These are phyloP conservation scores for Hyphopichia pseudoburtonii DNA, from an alignment of 1,139 yeast genomes.

Conservation along the genomic window DNA sequence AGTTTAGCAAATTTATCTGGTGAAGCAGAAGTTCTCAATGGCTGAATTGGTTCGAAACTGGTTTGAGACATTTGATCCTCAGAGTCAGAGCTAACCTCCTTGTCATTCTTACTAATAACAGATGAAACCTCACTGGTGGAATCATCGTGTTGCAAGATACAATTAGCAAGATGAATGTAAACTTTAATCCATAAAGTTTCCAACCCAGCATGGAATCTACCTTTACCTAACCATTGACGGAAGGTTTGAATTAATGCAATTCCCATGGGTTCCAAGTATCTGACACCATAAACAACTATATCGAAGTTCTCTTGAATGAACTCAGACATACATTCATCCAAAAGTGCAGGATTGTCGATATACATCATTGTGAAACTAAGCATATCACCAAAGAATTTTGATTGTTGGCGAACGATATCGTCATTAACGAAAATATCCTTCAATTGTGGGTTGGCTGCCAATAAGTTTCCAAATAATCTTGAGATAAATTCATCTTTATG, in stretches of 20 bases:
- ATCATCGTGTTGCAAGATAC: conserved; percentile 27
- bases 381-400: conserved; percentile 36
- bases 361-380: conserved; percentile 34
- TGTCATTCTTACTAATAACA: conserved; percentile 6
- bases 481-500: conserved; percentile 30
- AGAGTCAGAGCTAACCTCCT: conserved; percentile 3
- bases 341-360: conserved; percentile 26
- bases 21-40: conserved; percentile 10
- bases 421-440: conserved; percentile 25
- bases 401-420: conserved; percentile 28
- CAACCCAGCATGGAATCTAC: conserved; percentile 29
- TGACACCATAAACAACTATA: conserved; percentile 24
- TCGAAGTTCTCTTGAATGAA: conserved; percentile 35
- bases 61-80: conserved; percentile 8
- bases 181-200: conserved; percentile 44
- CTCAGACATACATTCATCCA: conserved; percentile 35
- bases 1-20: background rate
- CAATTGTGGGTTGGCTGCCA: conserved; percentile 30
- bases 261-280: conserved; percentile 48
- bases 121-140: conserved; percentile 16
- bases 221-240: conserved; percentile 36
- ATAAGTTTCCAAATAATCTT: conserved; percentile 34
- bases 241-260: conserved; percentile 39
- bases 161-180: conserved; percentile 41
- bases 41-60: conserved; percentile 11